Evolutionary conservation across 2,329 filamentous ascomycete species (phyloP), one percentile per base, ranked within the genome.

Genomic region (Didymella segeticola): DNA sequence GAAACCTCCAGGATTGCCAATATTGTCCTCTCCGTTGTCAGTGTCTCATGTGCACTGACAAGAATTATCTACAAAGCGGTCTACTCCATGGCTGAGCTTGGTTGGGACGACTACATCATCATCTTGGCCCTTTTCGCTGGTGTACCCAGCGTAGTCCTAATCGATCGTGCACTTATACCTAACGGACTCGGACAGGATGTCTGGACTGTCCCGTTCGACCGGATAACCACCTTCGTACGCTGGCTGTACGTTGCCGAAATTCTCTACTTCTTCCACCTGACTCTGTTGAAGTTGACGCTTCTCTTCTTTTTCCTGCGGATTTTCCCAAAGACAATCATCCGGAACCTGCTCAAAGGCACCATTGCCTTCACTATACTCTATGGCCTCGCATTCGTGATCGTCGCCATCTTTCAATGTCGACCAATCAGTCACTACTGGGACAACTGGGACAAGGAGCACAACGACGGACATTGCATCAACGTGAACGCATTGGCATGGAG

Each of bases 101-200:
- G 76, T 7, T 68, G 63, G 65, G 78, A 80, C 56, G 77, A 79
- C 56, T 72, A 66, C 27, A 62, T 61, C 33, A 56, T 73, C 11
- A 17, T 71, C 25, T 19, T 60, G 15, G 55, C 61, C 23, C 29
- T 70, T 11, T 12, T 70, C 11, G 43, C 51, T 12, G 64, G 68
- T 20, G 56, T 67, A 15, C 69, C 70, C 3, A 61, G 60, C 12
- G 63, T 69, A 9, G 42, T 71, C 22, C 53, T 73, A n/a, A 68
- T 61, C 33, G 64, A 67, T 26, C 47, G 50, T 14, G 61, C 47
- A 8, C 39, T 57, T 12, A 22, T 65, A 8, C 46, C 53, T 1
- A 65, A 65, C n/a, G 82, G 82, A 1, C 67, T 83, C 7, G 81
- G 82, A 6, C 74, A 64, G 15, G 82, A 85, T 41, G 73, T 83